These are phyloP conservation scores for Mycena venus DNA, from an alignment of 768 basidiomycete genomes.

Conservation along the genomic window DNA sequence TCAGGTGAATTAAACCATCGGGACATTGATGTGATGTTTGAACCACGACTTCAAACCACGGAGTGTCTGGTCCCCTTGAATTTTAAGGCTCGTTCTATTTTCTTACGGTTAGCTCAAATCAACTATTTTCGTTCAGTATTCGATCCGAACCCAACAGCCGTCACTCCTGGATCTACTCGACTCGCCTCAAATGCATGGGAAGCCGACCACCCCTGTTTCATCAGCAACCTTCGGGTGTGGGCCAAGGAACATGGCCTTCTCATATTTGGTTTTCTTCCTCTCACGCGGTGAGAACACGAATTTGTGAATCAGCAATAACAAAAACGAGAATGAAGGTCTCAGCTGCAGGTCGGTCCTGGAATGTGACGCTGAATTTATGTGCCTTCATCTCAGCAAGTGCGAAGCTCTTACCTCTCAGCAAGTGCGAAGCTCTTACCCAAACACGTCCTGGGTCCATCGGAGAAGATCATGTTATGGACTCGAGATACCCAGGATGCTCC, in stretches of 20 bases:
- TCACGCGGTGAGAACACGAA: not conserved
- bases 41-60: too few species aligned
- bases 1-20: too few species aligned
- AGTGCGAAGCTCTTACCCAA: conserved; percentile 45
- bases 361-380: not conserved
- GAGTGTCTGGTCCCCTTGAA: too few species aligned
- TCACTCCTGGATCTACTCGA: too few species aligned
- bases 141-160: too few species aligned
- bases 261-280: conserved; percentile 5
- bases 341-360: not conserved
- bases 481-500: conserved; percentile 41
- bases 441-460: conserved; percentile 45
- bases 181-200: conserved; percentile 37
- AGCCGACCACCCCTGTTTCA: conserved; percentile 34
- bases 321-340: too few species aligned
- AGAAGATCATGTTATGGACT: conserved; percentile 45
- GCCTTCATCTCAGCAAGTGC: conserved; percentile 45
- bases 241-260: not conserved
- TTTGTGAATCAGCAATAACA: conserved; percentile 9
- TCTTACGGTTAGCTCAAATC: too few species aligned
- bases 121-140: too few species aligned
- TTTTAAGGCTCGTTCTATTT: too few species aligned
- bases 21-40: too few species aligned
- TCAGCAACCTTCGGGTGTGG: conserved; percentile 38
- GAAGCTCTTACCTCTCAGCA: too few species aligned